Evolutionary conservation across 495 filamentous ascomycete species (phyloP).

Genomic region (Penicillium samsonianum): DNA sequence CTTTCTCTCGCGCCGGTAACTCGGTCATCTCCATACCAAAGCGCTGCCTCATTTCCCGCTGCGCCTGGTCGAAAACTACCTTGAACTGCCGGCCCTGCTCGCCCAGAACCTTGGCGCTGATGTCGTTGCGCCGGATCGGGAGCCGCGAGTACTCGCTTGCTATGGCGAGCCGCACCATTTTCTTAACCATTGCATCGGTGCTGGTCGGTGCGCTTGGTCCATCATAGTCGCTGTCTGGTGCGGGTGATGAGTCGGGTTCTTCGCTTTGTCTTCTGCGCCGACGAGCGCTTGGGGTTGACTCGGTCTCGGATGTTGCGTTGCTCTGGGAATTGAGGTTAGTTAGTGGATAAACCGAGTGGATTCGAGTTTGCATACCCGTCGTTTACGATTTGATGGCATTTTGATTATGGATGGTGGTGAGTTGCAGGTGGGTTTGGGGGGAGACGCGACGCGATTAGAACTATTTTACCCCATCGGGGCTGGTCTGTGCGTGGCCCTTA

Average conservation of each 20-base stretch:
- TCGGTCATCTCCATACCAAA: slow-evolving; percentile 91
- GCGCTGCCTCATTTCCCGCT: slow-evolving; percentile 58
- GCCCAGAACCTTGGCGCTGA: slow-evolving; percentile 63
- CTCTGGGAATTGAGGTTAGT: background rate
- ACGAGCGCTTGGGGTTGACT: slow-evolving; percentile 3
- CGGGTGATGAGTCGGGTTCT: slow-evolving; percentile 11
- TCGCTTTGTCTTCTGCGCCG: slow-evolving; percentile 25
- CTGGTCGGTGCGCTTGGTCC: slow-evolving; percentile 38
- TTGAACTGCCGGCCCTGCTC: slow-evolving; percentile 62
- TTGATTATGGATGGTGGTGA: slow-evolving; percentile 7
- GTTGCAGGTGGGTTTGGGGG: background rate
- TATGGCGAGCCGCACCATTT: slow-evolving; percentile 84
- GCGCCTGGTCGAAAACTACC: slow-evolving; percentile 65
- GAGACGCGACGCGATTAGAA: slow-evolving; percentile 23
- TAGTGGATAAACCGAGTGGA: background rate
- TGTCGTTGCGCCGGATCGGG: slow-evolving; percentile 74
- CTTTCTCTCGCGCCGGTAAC: slow-evolving; percentile 77
- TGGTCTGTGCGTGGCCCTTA: slow-evolving; percentile 29
- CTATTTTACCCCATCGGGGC: slow-evolving; percentile 24
- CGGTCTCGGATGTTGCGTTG: slow-evolving; percentile 12
- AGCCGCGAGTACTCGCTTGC: slow-evolving; percentile 84
- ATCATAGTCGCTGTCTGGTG: slow-evolving; percentile 28
- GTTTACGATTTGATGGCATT: slow-evolving; percentile 43
- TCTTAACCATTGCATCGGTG: slow-evolving; percentile 75
- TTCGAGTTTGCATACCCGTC: slow-evolving; percentile 34